Conservation (phyloP, 257 asterid species). For the Solanum chmielewskii region DNA sequence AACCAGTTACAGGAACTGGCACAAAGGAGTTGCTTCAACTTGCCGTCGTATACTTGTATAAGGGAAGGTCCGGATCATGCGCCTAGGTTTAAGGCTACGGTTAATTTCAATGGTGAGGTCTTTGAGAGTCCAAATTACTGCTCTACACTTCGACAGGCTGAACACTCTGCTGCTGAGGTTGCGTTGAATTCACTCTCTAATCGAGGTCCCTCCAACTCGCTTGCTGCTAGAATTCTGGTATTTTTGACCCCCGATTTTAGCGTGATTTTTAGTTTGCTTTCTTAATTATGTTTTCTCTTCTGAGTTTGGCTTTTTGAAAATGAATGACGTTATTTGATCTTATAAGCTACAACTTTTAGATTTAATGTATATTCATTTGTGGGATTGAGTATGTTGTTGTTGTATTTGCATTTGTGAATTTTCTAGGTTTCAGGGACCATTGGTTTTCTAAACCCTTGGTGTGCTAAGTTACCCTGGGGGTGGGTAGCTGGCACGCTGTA, state of each 20-base stretch:
- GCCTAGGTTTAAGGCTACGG: conserved; percentile 34
- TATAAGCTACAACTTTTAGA: not conserved
- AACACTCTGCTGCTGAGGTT: conserved; percentile 39
- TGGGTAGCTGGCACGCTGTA: not conserved
- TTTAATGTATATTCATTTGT: not conserved
- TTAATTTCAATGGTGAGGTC: conserved; percentile 29
- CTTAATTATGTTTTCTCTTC: not conserved
- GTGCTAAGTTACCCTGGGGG: not conserved
- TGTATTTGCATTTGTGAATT: not conserved
- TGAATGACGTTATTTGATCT: not conserved
- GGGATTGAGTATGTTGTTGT: not conserved
- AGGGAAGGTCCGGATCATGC: conserved; percentile 47
- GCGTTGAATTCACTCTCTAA: conserved; percentile 28
- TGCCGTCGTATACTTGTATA: conserved; percentile 25
- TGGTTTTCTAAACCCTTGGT: not conserved
- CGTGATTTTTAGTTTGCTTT: not conserved
- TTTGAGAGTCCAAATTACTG: conserved; percentile 30
- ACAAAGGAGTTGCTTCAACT: conserved; percentile 36
- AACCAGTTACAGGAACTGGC: conserved; percentile 34
- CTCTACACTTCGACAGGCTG: conserved; percentile 31
- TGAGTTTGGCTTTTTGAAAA: not conserved
- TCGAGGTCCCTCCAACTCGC: conserved; percentile 27
- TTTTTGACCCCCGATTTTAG: not conserved
- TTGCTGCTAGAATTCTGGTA: conserved; percentile 16
- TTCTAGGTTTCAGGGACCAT: not conserved